These are phyloP conservation scores for Colletotrichum euphorbiae DNA, from an alignment of 2,329 filamentous ascomycete genomes.

Conservation along the genomic window DNA sequence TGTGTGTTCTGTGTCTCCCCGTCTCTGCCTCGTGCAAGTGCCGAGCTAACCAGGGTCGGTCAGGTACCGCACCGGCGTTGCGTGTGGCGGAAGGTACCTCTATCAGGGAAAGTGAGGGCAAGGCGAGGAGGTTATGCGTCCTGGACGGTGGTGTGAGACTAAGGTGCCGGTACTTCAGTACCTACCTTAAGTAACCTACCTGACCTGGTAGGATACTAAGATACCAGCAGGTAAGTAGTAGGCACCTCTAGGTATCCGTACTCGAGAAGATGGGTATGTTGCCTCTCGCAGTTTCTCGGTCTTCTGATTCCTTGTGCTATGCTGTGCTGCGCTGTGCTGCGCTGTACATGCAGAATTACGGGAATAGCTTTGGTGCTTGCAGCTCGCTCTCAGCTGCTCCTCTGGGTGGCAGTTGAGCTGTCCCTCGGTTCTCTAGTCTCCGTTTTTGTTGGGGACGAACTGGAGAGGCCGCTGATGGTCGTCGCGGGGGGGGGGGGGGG, in stretches of 20 bases:
- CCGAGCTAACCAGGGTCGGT: conserved; percentile 19
- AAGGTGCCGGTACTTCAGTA: no score
- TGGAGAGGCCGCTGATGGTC: conserved; percentile 33
- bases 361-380: no score
- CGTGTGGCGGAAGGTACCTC: not conserved
- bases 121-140: not conserved
- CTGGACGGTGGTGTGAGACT: no score
- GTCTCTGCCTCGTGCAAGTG: conserved; percentile 6
- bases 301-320: no score
- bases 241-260: not conserved
- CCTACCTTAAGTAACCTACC: no score
- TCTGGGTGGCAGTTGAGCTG: not conserved
- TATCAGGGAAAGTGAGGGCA: not conserved
- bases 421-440: conserved; percentile 31
- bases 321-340: no score
- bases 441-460: conserved; percentile 40
- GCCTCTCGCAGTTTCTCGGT: no score
- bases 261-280: no score
- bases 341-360: no score
- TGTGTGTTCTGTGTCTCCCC: conserved; percentile 3
- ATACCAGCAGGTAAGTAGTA: no score
- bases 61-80: conserved; percentile 19
- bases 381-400: no score
- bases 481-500: conserved; percentile 28
- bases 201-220: no score